These are phyloP conservation scores for Cucumis hystrix DNA, from an alignment of 306 rosid species.

Conservation along the genomic window DNA sequence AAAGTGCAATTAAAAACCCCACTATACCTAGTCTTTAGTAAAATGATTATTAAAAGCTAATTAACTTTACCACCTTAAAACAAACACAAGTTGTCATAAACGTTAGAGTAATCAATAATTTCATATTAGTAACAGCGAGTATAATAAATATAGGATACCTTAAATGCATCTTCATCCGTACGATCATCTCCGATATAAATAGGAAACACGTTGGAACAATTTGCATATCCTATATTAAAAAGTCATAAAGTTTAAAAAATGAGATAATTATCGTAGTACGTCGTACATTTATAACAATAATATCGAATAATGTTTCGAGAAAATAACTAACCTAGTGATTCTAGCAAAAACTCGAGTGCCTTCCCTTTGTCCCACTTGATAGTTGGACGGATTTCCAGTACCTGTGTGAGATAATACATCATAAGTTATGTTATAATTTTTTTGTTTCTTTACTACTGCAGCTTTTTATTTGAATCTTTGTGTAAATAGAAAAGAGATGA, in stretches of 20 bases:
- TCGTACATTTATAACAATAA: too few relatives aligned
- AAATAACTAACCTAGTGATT: slow-evolving; percentile 50
- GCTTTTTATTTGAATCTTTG: neutral
- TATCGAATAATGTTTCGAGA: neutral
- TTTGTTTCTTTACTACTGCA: too few relatives aligned
- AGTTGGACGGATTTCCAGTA: slow-evolving; percentile 83
- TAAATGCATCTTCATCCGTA: slow-evolving; percentile 95
- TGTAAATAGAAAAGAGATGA: neutral
- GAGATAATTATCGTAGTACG: too few relatives aligned
- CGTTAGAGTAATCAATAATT: too few relatives aligned
- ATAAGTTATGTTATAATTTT: too few relatives aligned
- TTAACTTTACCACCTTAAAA: neutral
- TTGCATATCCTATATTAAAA: slow-evolving; percentile 62
- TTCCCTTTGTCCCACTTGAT: slow-evolving; percentile 99
- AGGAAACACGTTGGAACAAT: slow-evolving; percentile 69
- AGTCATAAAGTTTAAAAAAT: neutral
- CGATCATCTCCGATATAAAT: slow-evolving; percentile 96
- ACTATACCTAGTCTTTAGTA: neutral
- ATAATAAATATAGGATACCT: slow-evolving; percentile 31
- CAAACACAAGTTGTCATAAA: neutral
- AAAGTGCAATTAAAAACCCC: neutral
- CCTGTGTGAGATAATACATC: slow-evolving; percentile 23
- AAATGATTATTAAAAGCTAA: neutral
- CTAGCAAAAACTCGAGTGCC: slow-evolving; percentile 83
- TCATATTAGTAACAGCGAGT: too few relatives aligned